Evolutionary conservation across 345 rosid species (phyloP).

Genomic region (Sisymbrium altissimum): DNA sequence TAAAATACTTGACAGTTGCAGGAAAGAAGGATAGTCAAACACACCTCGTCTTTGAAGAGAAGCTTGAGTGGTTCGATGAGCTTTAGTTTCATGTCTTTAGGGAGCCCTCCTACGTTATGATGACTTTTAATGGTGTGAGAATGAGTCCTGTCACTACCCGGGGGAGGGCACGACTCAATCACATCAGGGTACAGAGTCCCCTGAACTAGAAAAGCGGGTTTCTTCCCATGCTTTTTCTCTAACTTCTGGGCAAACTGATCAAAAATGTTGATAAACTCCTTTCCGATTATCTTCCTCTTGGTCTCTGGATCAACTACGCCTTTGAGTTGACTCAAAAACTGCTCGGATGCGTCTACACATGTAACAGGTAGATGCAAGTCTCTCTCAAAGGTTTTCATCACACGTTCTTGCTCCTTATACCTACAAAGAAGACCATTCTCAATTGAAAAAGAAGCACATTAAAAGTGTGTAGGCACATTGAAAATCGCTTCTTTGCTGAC

Average conservation of each 20-base stretch:
- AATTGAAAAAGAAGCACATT: not conserved
- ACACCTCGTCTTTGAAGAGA: constrained; percentile 95
- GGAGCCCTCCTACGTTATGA: constrained; percentile 99
- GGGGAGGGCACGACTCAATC: constrained; percentile 99
- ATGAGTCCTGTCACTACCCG: constrained; percentile 84
- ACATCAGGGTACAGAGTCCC: constrained; percentile 97
- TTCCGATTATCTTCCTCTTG: constrained; percentile 93
- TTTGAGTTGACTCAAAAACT: constrained; percentile 77
- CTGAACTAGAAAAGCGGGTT: constrained; percentile 82
- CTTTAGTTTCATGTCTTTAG: constrained; percentile 94
- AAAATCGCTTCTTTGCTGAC: constrained; percentile 33
- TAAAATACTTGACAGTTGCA: not conserved
- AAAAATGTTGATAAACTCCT: constrained; percentile 76
- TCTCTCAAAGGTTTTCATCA: constrained; percentile 78
- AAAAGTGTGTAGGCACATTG: not conserved
- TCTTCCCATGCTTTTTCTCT: constrained; percentile 75
- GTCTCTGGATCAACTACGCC: constrained; percentile 90
- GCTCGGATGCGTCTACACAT: constrained; percentile 75
- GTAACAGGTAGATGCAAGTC: constrained; percentile 90
- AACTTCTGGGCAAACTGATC: constrained; percentile 75
- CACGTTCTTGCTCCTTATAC: constrained; percentile 92
- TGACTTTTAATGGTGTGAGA: constrained; percentile 99
- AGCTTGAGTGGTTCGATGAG: constrained; percentile 97
- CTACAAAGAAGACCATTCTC: constrained; percentile 35
- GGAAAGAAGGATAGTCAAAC: not conserved